A percentile compares a stretch with the other conserved stretches of the same genome.
Conservation (phyloP, 768 basidiomycete species). For the Suillus plorans region DNA sequence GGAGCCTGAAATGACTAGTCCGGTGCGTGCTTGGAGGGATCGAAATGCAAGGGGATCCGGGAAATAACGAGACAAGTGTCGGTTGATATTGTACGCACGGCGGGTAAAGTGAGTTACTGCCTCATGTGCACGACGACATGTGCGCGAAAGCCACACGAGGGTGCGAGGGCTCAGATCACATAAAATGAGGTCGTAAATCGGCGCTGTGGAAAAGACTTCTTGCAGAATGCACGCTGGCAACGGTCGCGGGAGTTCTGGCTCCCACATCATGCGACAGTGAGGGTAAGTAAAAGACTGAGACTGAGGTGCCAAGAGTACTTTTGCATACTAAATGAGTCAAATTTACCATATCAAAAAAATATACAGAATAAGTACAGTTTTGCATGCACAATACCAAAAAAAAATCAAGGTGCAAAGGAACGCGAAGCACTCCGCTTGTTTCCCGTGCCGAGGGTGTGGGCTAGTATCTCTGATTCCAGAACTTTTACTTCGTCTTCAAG, state of each 20-base stretch:
- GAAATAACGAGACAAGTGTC: conserved; percentile 37
- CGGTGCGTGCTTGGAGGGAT: conserved; percentile 40
- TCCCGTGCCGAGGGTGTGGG: no score
- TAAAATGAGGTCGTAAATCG: conserved; percentile 22
- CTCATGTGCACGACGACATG: conserved; percentile 19
- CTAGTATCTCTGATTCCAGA: conserved; percentile 57
- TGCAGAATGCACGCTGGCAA: background rate
- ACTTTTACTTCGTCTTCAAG: conserved; percentile 62
- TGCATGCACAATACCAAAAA: no score
- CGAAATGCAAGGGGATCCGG: conserved; percentile 39
- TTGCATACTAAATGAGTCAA: no score
- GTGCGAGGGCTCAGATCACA: conserved; percentile 22
- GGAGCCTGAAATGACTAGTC: conserved; percentile 52
- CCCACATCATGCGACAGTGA: background rate
- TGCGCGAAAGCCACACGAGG: conserved; percentile 22
- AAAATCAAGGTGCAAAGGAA: no score
- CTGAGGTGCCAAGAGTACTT: no score
- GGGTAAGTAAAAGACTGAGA: background rate
- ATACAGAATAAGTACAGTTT: no score
- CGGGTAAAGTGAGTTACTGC: conserved; percentile 20
- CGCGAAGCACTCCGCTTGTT: no score
- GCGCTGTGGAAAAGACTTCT: conserved; percentile 15
- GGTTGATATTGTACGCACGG: conserved; percentile 36
- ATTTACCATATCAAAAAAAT: no score
- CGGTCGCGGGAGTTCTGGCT: background rate